Evolutionary conservation across 768 basidiomycete species (phyloP), one percentile per base, ranked within the genome.

Genomic region (Kwoniella newhampshirensis): DNA sequence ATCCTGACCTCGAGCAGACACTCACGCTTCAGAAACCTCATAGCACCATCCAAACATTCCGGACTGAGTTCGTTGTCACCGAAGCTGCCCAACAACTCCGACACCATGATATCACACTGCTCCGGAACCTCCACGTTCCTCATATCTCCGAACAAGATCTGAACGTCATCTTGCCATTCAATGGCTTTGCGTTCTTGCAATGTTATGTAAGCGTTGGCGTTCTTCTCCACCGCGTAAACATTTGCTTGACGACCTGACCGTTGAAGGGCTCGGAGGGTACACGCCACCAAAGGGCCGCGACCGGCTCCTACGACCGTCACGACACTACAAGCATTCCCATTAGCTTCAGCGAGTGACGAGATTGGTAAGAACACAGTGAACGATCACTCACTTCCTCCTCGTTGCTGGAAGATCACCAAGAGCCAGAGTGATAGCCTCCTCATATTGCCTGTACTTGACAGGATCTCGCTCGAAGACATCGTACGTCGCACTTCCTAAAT

Each of bases 1-100:
- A 44, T 17, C 17, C 8, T 41, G 40, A 21, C 15, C 42, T 41
- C 39, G 44, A 23, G 17, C 15, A 7, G 4, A 11, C 23, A 80
- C 85, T 71, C 66, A 92, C 91, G 81, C 81, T 96, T 94, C 72
- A 99, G 79, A 73, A 91, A 93, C 45, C 94, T 81, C 84, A 87
- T 85, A 8, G 91, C 93, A 12, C 96, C 96, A 73, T 99, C 96
- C 32, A 99, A 80, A 77, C 96, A 99, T 76, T 99, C 96, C 0
- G 96, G 96, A 71, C 91, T 93, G 45, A 98, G 83, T 75, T 99
- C 96, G 59, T 99, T 99, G 77, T 99, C 96, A 1, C 94, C 96
- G 78, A 99, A 98, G 3, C 91, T 93, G 3, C 96, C 96, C 67
- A 99, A 78, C 20, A 99, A 82, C 76, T 99, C 96, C 78, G 89